A percentile compares a stretch with the other conserved stretches of the same genome.
Evolutionary conservation across 768 basidiomycete species (phyloP).

Genomic region (Leucosporidium creatinivorum): DNA sequence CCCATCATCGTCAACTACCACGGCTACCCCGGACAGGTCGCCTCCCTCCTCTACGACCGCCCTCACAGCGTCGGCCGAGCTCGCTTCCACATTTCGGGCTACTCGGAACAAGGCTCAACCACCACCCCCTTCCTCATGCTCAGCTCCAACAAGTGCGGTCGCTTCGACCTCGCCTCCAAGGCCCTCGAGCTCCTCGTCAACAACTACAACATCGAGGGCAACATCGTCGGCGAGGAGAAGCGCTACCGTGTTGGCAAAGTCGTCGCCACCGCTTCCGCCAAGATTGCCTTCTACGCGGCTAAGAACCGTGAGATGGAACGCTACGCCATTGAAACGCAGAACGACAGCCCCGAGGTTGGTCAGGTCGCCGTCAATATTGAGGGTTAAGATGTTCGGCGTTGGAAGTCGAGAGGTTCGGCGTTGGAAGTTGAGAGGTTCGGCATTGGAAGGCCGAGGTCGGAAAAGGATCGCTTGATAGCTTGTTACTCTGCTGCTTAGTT

Average conservation of each 20-base stretch:
- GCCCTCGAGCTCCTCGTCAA: constrained; percentile 39
- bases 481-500: too few relatives aligned
- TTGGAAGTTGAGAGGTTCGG: neutral
- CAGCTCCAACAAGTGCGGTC: constrained; percentile 39
- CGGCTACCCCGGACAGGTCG: constrained; percentile 41
- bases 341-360: constrained; percentile 17
- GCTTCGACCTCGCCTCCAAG: constrained; percentile 41
- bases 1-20: constrained; percentile 63
- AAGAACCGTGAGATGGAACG: neutral
- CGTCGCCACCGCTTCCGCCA: constrained; percentile 27
- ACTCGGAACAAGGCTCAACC: constrained; percentile 37
- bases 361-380: constrained; percentile 2
- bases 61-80: constrained; percentile 31
- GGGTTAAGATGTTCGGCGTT: neutral
- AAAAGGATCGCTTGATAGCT: too few relatives aligned
- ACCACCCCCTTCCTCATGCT: constrained; percentile 57
- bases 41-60: constrained; percentile 33
- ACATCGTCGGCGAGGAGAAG: constrained; percentile 24
- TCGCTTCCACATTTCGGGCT: constrained; percentile 37
- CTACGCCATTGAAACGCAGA: constrained; percentile 26
- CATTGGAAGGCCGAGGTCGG: too few relatives aligned
- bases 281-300: constrained; percentile 17
- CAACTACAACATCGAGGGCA: constrained; percentile 19
- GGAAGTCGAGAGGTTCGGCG: neutral
- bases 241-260: constrained; percentile 21